Conservation (phyloP, 2,329 filamentous ascomycete genomes). For the Talaromyces marneffei region DNA sequence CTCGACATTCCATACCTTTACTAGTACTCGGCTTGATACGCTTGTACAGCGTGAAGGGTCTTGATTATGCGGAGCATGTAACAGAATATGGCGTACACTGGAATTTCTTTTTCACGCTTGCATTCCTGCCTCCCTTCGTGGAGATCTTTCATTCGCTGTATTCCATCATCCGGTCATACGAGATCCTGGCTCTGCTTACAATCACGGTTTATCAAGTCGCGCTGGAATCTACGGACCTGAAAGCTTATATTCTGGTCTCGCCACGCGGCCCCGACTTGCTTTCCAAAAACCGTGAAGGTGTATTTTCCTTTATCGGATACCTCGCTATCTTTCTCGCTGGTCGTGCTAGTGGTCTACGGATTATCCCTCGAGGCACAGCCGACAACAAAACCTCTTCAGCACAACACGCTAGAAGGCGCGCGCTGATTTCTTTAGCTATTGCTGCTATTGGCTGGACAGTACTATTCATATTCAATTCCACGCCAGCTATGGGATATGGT, state of each 20-base stretch:
- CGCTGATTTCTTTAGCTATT: slow-evolving; percentile 58
- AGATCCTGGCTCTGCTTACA: slow-evolving; percentile 65
- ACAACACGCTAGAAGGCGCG: slow-evolving; percentile 46
- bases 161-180: slow-evolving; percentile 67
- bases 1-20: slow-evolving; percentile 77
- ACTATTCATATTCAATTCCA: slow-evolving; percentile 65
- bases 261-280: slow-evolving; percentile 68
- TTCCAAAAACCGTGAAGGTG: slow-evolving; percentile 85
- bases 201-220: slow-evolving; percentile 65
- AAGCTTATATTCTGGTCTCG: slow-evolving; percentile 75
- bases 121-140: slow-evolving; percentile 79
- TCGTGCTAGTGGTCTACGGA: slow-evolving; percentile 72
- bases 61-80: slow-evolving; percentile 95
- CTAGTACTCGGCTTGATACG: slow-evolving; percentile 73
- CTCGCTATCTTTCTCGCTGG: slow-evolving; percentile 90
- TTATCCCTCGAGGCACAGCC: slow-evolving; percentile 60
- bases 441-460: slow-evolving; percentile 64
- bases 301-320: slow-evolving; percentile 94
- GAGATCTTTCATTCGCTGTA: slow-evolving; percentile 73
- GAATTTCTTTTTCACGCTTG: slow-evolving; percentile 99
- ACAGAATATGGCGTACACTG: slow-evolving; percentile 97
- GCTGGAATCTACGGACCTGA: slow-evolving; percentile 71
- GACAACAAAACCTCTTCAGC: slow-evolving; percentile 32
- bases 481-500: slow-evolving; percentile 63
- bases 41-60: slow-evolving; percentile 81